Evolutionary conservation across 1,284 basidiomycete genomes (phyloP), one percentile per base, ranked within the genome.

Genomic region (Hortiboletus rubellus): DNA sequence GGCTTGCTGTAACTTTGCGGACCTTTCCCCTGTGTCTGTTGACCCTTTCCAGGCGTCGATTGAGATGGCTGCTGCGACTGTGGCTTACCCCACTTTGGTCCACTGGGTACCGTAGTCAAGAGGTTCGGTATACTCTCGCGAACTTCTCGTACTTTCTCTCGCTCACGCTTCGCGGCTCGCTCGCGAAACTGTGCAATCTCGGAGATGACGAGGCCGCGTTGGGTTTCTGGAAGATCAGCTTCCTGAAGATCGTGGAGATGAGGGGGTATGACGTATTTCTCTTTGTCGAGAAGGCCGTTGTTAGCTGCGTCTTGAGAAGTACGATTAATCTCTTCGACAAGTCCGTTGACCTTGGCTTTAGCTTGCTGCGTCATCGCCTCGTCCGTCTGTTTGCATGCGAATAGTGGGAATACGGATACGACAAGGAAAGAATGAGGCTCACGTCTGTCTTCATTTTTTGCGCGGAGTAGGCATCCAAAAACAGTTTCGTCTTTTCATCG

Each of bases 101-200:
- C 87, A 68, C 84, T 88, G 1, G 87, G 87, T 9, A 81, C 74
- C 7, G 54, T 34, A 15, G 54, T 60, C 70, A 53, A 73, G 66
- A 50, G 76, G 67, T 55, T 72, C 59, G 46, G 82, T 61, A 84
- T 82, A 52, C 74, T 82, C 50, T 82, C 82, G 59, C 81, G 81
- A 15, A 90, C 88, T 64, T 91, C 85, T 52, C 82, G 79, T 76
- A 90, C 77, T 76, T 93, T 93, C 72, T 95, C 91, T 36, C 89
- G 82, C 67, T 96, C 93, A 31, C 90, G 79, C 70, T 92, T 92
- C 14, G 91, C 92, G 0, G 92, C 89, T 17, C 89, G 83, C 73
- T 94, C 92, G 53, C 93, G 83, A 73, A 96, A 98, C 66, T 94
- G 89, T 1, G 94, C 94, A 60, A 98, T 98, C 71, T 98, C 95